These are phyloP conservation scores for Lolium rigidum DNA, from an alignment of 176 grass and related monocot species.

Conservation along the genomic window DNA sequence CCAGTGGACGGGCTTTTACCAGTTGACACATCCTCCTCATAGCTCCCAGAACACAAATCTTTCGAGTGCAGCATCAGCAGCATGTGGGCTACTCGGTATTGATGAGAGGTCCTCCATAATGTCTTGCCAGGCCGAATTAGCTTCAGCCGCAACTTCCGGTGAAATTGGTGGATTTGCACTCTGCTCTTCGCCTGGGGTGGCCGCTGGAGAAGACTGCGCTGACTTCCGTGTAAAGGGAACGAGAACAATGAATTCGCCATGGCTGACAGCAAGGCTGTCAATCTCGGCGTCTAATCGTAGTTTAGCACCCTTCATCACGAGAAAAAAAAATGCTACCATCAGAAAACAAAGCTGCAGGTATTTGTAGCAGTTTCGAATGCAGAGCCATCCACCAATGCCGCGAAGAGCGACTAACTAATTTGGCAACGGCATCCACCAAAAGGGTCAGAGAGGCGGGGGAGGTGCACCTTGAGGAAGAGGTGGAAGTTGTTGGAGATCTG, in stretches of 20 bases:
- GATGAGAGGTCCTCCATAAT: constrained; percentile 85
- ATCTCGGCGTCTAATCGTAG: constrained; percentile 58
- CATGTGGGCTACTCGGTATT: constrained; percentile 47
- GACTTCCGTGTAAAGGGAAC: constrained; percentile 65
- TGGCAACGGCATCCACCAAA: constrained; percentile 1
- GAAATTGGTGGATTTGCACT: constrained; percentile 7
- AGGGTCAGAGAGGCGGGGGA: background rate
- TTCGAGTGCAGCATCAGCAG: constrained; percentile 41
- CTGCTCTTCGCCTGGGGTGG: constrained; percentile 34
- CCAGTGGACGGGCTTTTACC: constrained; percentile 11
- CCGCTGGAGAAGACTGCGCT: constrained; percentile 18
- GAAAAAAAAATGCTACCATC: constrained; percentile 25
- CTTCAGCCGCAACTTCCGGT: constrained; percentile 39
- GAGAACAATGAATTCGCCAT: constrained; percentile 64
- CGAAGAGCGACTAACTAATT: background rate
- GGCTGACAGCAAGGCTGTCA: constrained; percentile 13
- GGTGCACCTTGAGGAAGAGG: constrained; percentile 79
- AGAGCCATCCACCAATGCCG: too few species aligned
- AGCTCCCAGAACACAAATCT: constrained; percentile 8
- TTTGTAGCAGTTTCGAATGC: background rate
- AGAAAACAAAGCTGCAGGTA: background rate
- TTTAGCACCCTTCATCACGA: constrained; percentile 65
- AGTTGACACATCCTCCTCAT: background rate
- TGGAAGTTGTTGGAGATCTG: constrained; percentile 70
- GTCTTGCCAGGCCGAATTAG: constrained; percentile 74